Conservation (phyloP, 805 yeast species). For the Pichia gijzeniarum region DNA sequence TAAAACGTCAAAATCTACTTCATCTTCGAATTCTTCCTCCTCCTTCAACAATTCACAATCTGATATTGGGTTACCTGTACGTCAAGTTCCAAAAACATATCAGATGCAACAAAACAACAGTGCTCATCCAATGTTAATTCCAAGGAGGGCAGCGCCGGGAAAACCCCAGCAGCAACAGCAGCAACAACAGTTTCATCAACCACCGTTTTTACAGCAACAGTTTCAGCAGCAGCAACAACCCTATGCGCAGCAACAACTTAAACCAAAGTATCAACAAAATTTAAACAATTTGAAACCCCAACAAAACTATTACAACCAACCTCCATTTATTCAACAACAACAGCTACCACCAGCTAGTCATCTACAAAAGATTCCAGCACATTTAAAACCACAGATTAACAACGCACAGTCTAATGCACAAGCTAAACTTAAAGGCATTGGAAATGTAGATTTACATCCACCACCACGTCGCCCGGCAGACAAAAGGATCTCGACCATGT, state of each 20-base stretch:
- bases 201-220: slow-evolving; percentile 1
- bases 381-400: slow-evolving; percentile 30
- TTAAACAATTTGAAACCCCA: slow-evolving; percentile 31
- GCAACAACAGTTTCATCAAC: slow-evolving; percentile 17
- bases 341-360: slow-evolving; percentile 12
- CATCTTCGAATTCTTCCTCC: not conserved
- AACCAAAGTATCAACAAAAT: slow-evolving; percentile 29
- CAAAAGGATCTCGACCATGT: slow-evolving; percentile 54
- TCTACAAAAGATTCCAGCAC: slow-evolving; percentile 18
- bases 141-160: slow-evolving; percentile 4
- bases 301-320: not conserved
- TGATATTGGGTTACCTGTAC: slow-evolving; percentile 6
- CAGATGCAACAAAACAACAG: not conserved
- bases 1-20: slow-evolving; percentile 7
- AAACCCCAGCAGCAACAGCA: slow-evolving; percentile 13
- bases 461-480: slow-evolving; percentile 30
- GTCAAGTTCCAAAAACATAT: slow-evolving; percentile 19
- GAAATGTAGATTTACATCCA: not conserved
- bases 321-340: slow-evolving; percentile 1
- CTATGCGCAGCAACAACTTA: slow-evolving; percentile 12
- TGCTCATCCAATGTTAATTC: slow-evolving; percentile 1
- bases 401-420: slow-evolving; percentile 21
- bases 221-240: slow-evolving; percentile 9
- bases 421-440: slow-evolving; percentile 14
- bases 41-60: not conserved